These are phyloP conservation scores for Lactarius evosmus DNA, from an alignment of 768 basidiomycete species.

Conservation along the genomic window DNA sequence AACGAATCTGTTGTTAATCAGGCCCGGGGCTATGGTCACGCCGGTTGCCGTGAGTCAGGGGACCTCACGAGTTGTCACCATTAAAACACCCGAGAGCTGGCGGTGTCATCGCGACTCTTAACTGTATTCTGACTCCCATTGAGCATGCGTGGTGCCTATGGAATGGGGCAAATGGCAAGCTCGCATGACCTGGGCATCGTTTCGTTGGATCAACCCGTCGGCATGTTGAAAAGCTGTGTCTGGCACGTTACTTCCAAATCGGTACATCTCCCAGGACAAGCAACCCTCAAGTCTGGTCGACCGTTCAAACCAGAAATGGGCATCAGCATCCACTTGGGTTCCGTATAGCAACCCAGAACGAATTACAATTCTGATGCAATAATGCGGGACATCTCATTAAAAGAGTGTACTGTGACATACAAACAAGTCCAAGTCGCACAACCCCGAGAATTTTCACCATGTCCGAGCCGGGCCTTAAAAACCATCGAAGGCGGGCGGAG, in stretches of 20 bases:
- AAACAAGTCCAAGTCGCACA: background rate
- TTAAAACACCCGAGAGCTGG: too few relatives aligned
- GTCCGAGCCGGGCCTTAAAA: too few relatives aligned
- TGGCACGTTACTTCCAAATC: background rate
- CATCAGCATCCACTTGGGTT: conserved; percentile 2
- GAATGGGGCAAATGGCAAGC: background rate
- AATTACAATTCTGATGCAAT: background rate
- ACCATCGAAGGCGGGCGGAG: background rate
- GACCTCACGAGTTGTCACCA: background rate
- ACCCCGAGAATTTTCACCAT: background rate
- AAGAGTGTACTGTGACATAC: too few relatives aligned
- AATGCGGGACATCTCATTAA: background rate
- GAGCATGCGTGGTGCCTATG: background rate
- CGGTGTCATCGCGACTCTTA: background rate
- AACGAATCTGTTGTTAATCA: conserved; percentile 10
- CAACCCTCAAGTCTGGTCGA: background rate
- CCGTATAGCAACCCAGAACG: background rate
- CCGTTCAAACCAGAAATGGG: background rate
- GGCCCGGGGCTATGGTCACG: conserved; percentile 5
- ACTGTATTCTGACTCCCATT: conserved; percentile 8
- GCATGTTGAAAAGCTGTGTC: background rate
- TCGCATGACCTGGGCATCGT: background rate
- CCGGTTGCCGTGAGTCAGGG: conserved; percentile 5
- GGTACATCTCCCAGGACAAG: background rate
- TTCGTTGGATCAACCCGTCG: too few relatives aligned